phyloP scores from a whole-genome alignment of 202 grass and related monocot genomes.

The Saccharum hybrid region DNA sequence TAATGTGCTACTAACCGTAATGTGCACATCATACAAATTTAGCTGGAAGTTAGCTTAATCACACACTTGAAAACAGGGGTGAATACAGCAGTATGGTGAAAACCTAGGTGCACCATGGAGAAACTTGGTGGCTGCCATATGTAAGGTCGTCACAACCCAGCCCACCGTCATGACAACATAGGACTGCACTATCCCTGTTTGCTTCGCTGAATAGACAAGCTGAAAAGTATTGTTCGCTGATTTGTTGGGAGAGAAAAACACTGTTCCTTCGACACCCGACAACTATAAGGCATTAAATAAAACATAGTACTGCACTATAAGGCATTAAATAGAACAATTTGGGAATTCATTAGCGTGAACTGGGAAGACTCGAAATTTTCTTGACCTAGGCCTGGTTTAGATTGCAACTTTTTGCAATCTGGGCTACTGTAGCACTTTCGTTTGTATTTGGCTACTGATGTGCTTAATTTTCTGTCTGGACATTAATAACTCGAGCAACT shows the following conservation, averaged over 20 bases:
- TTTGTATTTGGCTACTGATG: background rate
- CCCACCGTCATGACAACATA: background rate
- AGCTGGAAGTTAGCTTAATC: background rate
- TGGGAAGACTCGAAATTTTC: background rate
- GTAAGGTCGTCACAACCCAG: background rate
- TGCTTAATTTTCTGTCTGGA: background rate
- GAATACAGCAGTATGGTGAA: background rate
- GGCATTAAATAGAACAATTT: background rate
- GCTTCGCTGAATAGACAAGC: too few species aligned
- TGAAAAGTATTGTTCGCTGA: too few species aligned
- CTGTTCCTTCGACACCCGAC: too few species aligned
- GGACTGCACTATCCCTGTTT: background rate
- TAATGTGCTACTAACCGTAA: background rate
- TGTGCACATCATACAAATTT: background rate
- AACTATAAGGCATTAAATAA: background rate
- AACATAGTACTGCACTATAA: background rate
- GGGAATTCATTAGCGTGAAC: background rate
- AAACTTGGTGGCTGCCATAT: background rate
- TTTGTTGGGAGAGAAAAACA: too few species aligned
- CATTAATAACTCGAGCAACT: background rate
- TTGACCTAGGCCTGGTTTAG: background rate
- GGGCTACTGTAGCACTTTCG: too few species aligned
- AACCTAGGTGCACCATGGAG: background rate
- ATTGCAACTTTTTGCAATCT: too few species aligned
- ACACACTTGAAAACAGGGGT: background rate